Base-by-base conservation (phyloP, 2,329 filamentous ascomycete species). In the Botrytis paeoniae region DNA sequence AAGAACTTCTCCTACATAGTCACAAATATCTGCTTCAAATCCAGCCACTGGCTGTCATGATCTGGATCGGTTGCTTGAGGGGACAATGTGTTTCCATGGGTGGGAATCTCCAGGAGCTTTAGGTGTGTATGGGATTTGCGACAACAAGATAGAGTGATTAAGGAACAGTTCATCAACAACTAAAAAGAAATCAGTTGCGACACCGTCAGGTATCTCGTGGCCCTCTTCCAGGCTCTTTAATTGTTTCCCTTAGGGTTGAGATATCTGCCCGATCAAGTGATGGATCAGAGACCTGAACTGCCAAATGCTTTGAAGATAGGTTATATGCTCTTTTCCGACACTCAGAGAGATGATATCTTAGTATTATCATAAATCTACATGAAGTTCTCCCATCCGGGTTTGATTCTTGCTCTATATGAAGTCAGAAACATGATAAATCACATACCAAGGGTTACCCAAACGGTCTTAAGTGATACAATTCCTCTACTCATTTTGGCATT, bases 371-470 rank as follows among this genome's bases (percentile, higher is more conserved):
- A 29, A 2, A 54, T n/a, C n/a, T 54, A 3, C 2, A 2, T 29
- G n/a, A 8, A 18, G 3, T 54, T 0, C 25, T 54, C 6, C 51
- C 6, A 29, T 54, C 3, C 25, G 18, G 6, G 3, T 16, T 54
- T 3, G 1, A 0, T 8, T 54, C 51, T 54, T 29, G n/a, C 6
- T 18, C 51, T 2, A 18, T 16, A 8, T 54, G n/a, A 29, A 29
- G 14, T 54, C 14, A 6, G 3, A 8, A 8, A 29, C 3, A 4
- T 29, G 1, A 18, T 3, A 51, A 51, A 51, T 0, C 1, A 1
- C 12, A 16, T 14, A 51, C 48, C 12, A 5, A 51, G 25, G 25
- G 48, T 51, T 51, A 1, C 4, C 48, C 48, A 51, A 51, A 51
- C 48, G 4, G 2, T 51, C 10, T 51, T n/a, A 0, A 4, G 22